phyloP scores from a whole-genome alignment of 192 early-diverging fungal species.

The Coemansia sp. region DNA sequence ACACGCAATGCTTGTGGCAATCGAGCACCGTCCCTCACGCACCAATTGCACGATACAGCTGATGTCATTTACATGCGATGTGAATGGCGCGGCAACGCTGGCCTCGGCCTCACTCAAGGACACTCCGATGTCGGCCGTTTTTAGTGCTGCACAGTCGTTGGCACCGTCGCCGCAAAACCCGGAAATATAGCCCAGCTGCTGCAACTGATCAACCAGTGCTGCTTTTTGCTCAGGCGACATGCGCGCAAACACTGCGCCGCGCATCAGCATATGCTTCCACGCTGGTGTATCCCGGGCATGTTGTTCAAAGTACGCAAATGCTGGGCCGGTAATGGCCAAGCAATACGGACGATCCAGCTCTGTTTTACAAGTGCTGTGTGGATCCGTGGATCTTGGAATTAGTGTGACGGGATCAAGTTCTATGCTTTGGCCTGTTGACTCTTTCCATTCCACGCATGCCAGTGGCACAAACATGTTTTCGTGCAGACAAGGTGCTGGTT shows the following conservation, averaged over 20 bases:
- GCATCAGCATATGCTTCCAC: constrained; percentile 75
- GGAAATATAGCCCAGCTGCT: constrained; percentile 83
- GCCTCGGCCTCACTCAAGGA: constrained; percentile 97
- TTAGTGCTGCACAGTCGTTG: constrained; percentile 95
- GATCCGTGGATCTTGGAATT: constrained; percentile 13
- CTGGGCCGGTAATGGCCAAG: constrained; percentile 90
- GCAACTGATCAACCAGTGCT: constrained; percentile 77
- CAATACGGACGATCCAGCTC: constrained; percentile 58
- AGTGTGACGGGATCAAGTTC: constrained; percentile 56
- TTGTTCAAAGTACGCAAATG: constrained; percentile 64
- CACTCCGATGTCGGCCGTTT: constrained; percentile 91
- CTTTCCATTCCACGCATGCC: constrained; percentile 34
- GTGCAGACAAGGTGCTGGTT: background rate
- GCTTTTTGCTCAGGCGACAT: constrained; percentile 99
- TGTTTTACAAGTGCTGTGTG: background rate
- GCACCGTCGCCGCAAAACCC: constrained; percentile 99
- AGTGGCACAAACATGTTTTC: constrained; percentile 10
- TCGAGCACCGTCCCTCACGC: constrained; percentile 92
- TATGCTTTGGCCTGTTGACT: constrained; percentile 55
- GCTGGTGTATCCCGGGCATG: constrained; percentile 57
- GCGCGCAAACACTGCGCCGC: constrained; percentile 87
- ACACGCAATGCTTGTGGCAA: constrained; percentile 94
- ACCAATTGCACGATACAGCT: constrained; percentile 82
- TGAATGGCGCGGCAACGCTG: constrained; percentile 97
- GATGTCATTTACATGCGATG: constrained; percentile 78